Evolutionary conservation across 305 asterid genomes (phyloP), one percentile per base, ranked within the genome.

Genomic region (Fraxinus sp.): DNA sequence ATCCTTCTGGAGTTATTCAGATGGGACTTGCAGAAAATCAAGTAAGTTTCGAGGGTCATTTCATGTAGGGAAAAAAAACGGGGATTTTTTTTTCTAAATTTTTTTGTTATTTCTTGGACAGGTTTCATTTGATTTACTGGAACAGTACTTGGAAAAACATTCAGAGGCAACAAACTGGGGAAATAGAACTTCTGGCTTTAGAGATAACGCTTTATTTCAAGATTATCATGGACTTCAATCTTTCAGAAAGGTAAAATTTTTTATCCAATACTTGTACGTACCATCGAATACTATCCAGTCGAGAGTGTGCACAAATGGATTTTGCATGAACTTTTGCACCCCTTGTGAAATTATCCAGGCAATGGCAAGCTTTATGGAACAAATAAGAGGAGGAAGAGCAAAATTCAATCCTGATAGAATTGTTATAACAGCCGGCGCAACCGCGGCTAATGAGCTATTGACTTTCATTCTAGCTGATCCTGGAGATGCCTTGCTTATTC

Each of bases 1-100:
- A 94, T 68, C 94, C 98, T 9, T 74, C 83, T 9, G 98, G 98
- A n/a, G 97, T 94, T 44, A 90, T 94, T 14, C 98, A 94, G 64
- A 94, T 94, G 97, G 98, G 98, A 24, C 89, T 94, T 78, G 98
- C 98, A 2, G 97, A 94, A 81, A 94, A 94, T 80, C 97, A 94
- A 88, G 97, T 93, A 79, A 89, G 92, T 49, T 49, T 49, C 0
- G 6, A 9, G 2, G 52, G 8, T 22, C 32, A 35, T 32, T 37
- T 66, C 52, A 73, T 44, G 18, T 28, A 8, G 68, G 9, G 2
- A 1, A n/a, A n/a, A 55, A 55, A 55, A 55, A n/a, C 0, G 2
- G 26, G 11, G 11, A 1, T 57, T 20, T 57, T 57, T 59, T 32
- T 9, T 30, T 30, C 46, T 37, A 11, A 33, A 14, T 9, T 39